Conservation (phyloP, 805 yeast species). For the Suhomyces sp. region DNA sequence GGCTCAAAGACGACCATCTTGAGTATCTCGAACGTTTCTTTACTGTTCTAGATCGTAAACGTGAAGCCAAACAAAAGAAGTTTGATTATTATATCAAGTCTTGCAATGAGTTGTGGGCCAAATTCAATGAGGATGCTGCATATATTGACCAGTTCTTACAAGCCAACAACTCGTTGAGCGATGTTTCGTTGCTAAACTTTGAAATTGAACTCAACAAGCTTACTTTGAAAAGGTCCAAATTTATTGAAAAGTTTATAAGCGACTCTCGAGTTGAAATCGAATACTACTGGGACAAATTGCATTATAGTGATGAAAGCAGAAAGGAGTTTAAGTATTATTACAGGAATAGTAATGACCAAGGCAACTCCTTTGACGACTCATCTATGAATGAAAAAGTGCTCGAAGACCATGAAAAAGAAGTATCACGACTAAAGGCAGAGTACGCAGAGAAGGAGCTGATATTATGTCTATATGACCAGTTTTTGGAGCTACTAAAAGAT, state of each 20-base stretch:
- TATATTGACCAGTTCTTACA: conserved; percentile 43
- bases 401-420: conserved; percentile 61
- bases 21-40: conserved; percentile 28
- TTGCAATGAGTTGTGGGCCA: conserved; percentile 55
- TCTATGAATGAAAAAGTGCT: conserved; percentile 49
- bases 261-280: conserved; percentile 60
- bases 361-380: background rate
- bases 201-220: conserved; percentile 57
- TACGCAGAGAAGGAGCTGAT: conserved; percentile 52
- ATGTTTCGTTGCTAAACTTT: conserved; percentile 46
- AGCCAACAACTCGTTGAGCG: conserved; percentile 47
- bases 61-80: conserved; percentile 34
- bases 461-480: conserved; percentile 51
- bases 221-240: conserved; percentile 55
- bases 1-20: conserved; percentile 34
- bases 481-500: conserved; percentile 56
- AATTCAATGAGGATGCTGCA: conserved; percentile 47
- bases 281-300: conserved; percentile 60
- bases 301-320: conserved; percentile 48
- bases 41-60: conserved; percentile 30
- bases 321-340: conserved; percentile 42
- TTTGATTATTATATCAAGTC: conserved; percentile 31
- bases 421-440: conserved; percentile 48
- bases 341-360: conserved; percentile 19
- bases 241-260: conserved; percentile 64